Conservation (phyloP, 2,329 filamentous ascomycete species). For the Fusarium austroafricanum region DNA sequence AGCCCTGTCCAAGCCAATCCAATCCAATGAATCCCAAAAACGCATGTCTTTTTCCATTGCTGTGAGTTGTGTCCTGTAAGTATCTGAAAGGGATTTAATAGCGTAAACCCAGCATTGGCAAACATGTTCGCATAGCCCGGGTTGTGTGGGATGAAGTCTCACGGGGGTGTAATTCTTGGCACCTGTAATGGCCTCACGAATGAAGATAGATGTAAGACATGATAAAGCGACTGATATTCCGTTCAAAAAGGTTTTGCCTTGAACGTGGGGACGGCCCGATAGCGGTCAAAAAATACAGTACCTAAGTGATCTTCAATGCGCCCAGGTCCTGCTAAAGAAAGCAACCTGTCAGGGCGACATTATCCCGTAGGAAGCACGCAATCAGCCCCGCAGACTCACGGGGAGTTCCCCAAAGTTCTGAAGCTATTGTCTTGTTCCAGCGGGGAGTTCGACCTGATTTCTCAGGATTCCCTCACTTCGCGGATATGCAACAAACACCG, state of each 20-base stretch:
- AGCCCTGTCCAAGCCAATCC: constrained; percentile 19
- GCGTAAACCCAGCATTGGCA: constrained; percentile 35
- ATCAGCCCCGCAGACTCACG: constrained; percentile 39
- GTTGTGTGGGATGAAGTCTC: constrained; percentile 24
- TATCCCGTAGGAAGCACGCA: constrained; percentile 27
- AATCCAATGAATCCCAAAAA: constrained; percentile 20
- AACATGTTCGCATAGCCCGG: constrained; percentile 37
- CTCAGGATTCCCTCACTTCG: constrained; percentile 22
- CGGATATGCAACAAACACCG: constrained; percentile 14
- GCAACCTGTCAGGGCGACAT: constrained; percentile 21
- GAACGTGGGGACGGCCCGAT: constrained; percentile 9
- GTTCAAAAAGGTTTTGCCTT: neutral
- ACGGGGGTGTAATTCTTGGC: constrained; percentile 17
- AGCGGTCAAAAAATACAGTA: constrained; percentile 10
- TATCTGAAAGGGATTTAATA: constrained; percentile 30
- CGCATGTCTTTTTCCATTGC: constrained; percentile 16
- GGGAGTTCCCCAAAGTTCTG: constrained; percentile 38
- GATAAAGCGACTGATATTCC: constrained; percentile 27
- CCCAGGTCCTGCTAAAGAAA: constrained; percentile 20
- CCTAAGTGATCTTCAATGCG: constrained; percentile 5
- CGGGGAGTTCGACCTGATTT: constrained; percentile 28
- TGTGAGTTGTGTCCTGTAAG: constrained; percentile 26
- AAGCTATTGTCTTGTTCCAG: constrained; percentile 16
- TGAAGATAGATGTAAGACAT: constrained; percentile 8
- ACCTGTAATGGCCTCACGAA: constrained; percentile 15